phyloP scores from a whole-genome alignment of 208 protist genomes.

The Borovskyia barvae region DNA sequence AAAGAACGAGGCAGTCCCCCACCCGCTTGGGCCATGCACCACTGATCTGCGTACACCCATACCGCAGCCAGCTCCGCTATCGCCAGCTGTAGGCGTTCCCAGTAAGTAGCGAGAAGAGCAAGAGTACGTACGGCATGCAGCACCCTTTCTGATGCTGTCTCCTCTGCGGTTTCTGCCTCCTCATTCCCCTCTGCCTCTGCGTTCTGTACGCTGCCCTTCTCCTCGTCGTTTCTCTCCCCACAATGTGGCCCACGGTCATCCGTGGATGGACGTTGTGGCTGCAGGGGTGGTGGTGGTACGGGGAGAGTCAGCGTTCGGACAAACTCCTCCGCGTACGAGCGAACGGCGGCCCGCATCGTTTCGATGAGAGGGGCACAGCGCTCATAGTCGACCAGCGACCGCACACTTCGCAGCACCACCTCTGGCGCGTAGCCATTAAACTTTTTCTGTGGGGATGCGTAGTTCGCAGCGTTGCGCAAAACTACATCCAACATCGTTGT shows the following conservation, averaged over 20 bases:
- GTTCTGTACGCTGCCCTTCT: background rate
- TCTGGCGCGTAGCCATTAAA: constrained; percentile 54
- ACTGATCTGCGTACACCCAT: constrained; percentile 55
- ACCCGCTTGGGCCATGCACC: constrained; percentile 26
- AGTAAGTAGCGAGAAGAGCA: constrained; percentile 34
- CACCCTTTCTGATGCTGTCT: background rate
- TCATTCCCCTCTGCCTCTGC: constrained; percentile 4
- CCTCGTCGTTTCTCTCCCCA: background rate
- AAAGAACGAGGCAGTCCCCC: constrained; percentile 15
- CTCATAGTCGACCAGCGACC: constrained; percentile 42
- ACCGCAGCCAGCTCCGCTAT: constrained; percentile 44
- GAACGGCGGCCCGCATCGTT: constrained; percentile 27
- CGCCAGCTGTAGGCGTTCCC: constrained; percentile 36
- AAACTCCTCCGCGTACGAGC: constrained; percentile 18
- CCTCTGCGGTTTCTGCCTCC: background rate
- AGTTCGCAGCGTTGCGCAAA: constrained; percentile 16
- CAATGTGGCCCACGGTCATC: background rate
- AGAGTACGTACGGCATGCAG: constrained; percentile 24
- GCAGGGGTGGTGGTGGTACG: background rate
- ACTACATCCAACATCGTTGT: constrained; percentile 42
- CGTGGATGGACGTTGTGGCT: background rate
- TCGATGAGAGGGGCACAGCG: constrained; percentile 15
- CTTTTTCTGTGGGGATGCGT: constrained; percentile 9
- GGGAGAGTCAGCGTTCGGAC: constrained; percentile 12
- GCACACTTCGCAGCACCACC: constrained; percentile 46